Conservation (phyloP, 2,329 filamentous ascomycete species). For the Cordyceps tenuipes region DNA sequence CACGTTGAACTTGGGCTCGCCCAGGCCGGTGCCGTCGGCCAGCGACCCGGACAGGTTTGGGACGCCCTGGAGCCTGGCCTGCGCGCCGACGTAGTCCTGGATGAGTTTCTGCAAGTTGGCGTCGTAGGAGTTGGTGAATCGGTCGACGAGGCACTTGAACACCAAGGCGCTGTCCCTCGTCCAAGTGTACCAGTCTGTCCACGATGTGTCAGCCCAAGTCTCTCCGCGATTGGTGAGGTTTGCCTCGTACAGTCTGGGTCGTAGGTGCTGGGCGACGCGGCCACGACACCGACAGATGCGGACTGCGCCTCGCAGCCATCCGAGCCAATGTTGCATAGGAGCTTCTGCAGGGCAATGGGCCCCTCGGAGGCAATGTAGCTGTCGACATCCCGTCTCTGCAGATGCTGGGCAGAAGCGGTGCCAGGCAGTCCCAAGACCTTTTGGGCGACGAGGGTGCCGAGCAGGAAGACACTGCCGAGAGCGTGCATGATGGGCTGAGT, state of each 20-base stretch:
- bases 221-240: too few species aligned
- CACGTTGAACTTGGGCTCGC: conserved; percentile 65
- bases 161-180: conserved; percentile 65
- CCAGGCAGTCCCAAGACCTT: conserved; percentile 39
- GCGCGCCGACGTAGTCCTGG: conserved; percentile 58
- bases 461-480: conserved; percentile 39
- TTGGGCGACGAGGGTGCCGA: conserved; percentile 45
- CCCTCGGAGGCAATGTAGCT: conserved; percentile 45
- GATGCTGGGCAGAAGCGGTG: conserved; percentile 19
- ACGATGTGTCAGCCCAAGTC: background rate
- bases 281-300: conserved; percentile 41
- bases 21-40: conserved; percentile 47
- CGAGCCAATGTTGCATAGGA: conserved; percentile 53
- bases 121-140: conserved; percentile 52
- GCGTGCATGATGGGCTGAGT: conserved; percentile 38
- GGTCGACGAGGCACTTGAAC: conserved; percentile 60
- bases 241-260: conserved; percentile 46
- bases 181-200: conserved; percentile 68
- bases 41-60: conserved; percentile 60
- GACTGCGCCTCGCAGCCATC: conserved; percentile 41
- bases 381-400: conserved; percentile 35
- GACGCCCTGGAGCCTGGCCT: conserved; percentile 58
- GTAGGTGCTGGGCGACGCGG: conserved; percentile 46
- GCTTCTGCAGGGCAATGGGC: conserved; percentile 40
- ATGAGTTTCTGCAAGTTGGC: conserved; percentile 50